phyloP scores from a whole-genome alignment of 371 early-diverging fungal genomes.

The Mucor piriformis region DNA sequence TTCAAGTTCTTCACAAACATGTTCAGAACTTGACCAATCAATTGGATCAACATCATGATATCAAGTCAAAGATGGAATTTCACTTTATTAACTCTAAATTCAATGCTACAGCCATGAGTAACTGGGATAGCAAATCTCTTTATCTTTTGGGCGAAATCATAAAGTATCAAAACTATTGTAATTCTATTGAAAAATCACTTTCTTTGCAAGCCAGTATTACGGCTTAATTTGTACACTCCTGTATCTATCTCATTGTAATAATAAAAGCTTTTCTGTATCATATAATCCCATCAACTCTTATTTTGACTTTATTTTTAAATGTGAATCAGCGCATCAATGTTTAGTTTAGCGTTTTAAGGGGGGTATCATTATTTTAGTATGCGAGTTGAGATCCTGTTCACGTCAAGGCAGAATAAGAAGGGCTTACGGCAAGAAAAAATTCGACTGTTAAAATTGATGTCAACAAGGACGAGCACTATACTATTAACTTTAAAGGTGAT shows the following conservation, averaged over 20 bases:
- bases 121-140: constrained; percentile 86
- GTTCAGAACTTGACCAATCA: constrained; percentile 34
- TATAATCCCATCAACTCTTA: neutral
- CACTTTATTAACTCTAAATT: constrained; percentile 55
- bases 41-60: constrained; percentile 43
- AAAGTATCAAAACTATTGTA: constrained; percentile 86
- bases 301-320: no score
- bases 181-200: constrained; percentile 73
- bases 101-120: constrained; percentile 69
- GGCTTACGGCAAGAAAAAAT: no score
- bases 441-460: no score
- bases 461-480: no score
- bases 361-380: no score
- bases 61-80: constrained; percentile 45
- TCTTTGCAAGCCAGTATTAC: constrained; percentile 26
- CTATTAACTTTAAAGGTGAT: no score
- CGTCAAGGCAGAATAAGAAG: no score
- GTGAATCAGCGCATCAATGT: neutral
- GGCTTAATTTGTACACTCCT: neutral
- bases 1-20: constrained; percentile 32
- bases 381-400: no score
- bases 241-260: neutral
- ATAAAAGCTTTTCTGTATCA: neutral
- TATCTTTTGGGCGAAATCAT: constrained; percentile 84
- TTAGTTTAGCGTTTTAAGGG: no score